phyloP scores from a whole-genome alignment of 2,329 filamentous ascomycete species.

The Amauroascus verrucosus region DNA sequence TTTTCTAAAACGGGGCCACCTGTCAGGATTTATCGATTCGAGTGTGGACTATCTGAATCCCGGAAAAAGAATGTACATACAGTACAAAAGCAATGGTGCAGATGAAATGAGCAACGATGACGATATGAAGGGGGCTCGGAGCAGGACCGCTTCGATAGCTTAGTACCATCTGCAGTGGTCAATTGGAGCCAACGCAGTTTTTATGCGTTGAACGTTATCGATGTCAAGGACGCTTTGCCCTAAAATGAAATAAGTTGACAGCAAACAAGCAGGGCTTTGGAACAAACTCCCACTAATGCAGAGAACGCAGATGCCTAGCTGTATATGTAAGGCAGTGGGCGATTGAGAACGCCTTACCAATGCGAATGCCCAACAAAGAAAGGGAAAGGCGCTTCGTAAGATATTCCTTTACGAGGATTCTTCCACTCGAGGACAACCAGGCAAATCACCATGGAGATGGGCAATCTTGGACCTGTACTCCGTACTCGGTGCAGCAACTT shows the following conservation, averaged over 20 bases:
- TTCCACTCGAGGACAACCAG: neutral
- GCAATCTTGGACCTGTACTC: neutral
- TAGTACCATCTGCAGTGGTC: neutral
- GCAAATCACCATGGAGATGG: neutral
- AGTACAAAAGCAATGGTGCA: neutral
- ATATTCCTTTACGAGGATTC: neutral
- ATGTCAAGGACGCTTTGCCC: slow-evolving; percentile 1
- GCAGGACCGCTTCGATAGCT: neutral
- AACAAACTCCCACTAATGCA: slow-evolving; percentile 8
- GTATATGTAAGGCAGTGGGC: neutral
- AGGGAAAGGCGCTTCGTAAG: neutral
- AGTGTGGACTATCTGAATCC: neutral
- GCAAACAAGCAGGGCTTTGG: slow-evolving; percentile 4
- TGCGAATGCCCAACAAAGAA: slow-evolving; percentile 5
- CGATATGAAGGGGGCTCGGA: neutral
- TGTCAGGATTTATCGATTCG: slow-evolving; percentile 6
- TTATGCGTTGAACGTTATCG: neutral
- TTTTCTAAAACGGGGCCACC: slow-evolving; percentile 11
- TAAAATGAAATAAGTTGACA: slow-evolving; percentile 5
- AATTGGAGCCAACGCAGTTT: slow-evolving; percentile 11
- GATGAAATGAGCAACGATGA: neutral
- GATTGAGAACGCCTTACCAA: slow-evolving; percentile 5
- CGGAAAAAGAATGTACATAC: neutral
- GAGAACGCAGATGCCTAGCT: slow-evolving; percentile 5
- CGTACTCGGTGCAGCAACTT: neutral